phyloP scores from a whole-genome alignment of 1,284 basidiomycete species.

The Sanghuangporus sanghuang region DNA sequence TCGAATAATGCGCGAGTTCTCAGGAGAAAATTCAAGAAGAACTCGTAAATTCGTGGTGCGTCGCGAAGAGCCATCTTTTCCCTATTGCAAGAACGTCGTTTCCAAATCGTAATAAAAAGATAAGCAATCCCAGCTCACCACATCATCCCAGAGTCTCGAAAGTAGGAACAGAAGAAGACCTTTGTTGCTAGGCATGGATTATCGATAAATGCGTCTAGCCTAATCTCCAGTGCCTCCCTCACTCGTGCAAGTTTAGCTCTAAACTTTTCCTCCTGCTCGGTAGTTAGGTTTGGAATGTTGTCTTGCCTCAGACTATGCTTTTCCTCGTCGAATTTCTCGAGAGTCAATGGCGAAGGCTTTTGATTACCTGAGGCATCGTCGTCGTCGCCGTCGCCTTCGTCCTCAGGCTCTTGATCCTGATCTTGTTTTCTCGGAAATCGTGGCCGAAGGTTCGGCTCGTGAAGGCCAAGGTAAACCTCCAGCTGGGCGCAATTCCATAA shows the following conservation, averaged over 20 bases:
- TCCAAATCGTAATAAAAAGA: conserved; percentile 23
- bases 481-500: conserved; percentile 36
- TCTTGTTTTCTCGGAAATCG: neutral
- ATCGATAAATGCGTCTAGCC: conserved; percentile 45
- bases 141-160: conserved; percentile 55
- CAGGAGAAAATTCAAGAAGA: conserved; percentile 59
- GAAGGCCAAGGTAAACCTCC: conserved; percentile 47
- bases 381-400: conserved; percentile 30
- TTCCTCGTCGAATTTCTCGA: conserved; percentile 19
- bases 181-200: conserved; percentile 48
- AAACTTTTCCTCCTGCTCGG: conserved; percentile 3
- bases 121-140: conserved; percentile 38
- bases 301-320: conserved; percentile 13
- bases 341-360: conserved; percentile 10
- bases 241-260: conserved; percentile 8
- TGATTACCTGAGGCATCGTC: conserved; percentile 20
- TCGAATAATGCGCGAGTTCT: conserved; percentile 51
- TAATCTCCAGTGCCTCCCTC: conserved; percentile 37
- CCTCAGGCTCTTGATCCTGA: conserved; percentile 13
- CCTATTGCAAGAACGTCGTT: conserved; percentile 11
- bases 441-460: neutral
- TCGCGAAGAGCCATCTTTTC: conserved; percentile 27
- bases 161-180: conserved; percentile 62
- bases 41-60: conserved; percentile 50
- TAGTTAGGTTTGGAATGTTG: neutral